These are phyloP conservation scores for Leishmania turanica DNA, from an alignment of 208 protist species.

Conservation along the genomic window DNA sequence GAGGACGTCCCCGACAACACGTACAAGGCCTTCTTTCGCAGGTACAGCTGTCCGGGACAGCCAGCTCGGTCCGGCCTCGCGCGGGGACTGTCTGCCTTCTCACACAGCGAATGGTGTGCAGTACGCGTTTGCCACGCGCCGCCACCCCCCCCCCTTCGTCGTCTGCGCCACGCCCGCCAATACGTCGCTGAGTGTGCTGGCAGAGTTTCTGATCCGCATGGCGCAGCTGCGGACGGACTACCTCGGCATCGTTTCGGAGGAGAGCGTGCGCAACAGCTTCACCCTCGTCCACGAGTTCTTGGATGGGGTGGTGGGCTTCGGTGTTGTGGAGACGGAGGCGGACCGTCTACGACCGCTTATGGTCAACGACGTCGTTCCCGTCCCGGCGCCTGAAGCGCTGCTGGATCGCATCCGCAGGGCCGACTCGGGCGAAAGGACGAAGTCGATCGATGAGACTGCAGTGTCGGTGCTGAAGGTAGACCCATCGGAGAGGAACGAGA, in stretches of 20 bases:
- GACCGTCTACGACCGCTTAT: slow-evolving; percentile 85
- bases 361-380: slow-evolving; percentile 41
- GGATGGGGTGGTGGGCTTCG: slow-evolving; percentile 91
- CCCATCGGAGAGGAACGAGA: slow-evolving; percentile 71
- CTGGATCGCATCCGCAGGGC: slow-evolving; percentile 32
- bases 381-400: slow-evolving; percentile 30
- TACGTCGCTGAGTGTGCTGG: slow-evolving; percentile 57
- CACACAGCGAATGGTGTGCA: slow-evolving; percentile 78
- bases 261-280: slow-evolving; percentile 88
- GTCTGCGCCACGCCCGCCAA: slow-evolving; percentile 84
- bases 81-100: slow-evolving; percentile 61
- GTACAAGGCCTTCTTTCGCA: slow-evolving; percentile 88
- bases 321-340: slow-evolving; percentile 70
- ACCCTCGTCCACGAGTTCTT: slow-evolving; percentile 93
- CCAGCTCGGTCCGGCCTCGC: slow-evolving; percentile 39
- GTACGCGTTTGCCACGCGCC: slow-evolving; percentile 75
- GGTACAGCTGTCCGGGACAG: slow-evolving; percentile 69
- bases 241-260: slow-evolving; percentile 86
- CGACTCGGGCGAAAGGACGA: slow-evolving; percentile 39
- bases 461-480: slow-evolving; percentile 46
- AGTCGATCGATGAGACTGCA: slow-evolving; percentile 36
- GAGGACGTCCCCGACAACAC: slow-evolving; percentile 61
- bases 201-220: slow-evolving; percentile 79
- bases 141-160: slow-evolving; percentile 81
- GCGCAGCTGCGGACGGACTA: slow-evolving; percentile 87